Base-by-base conservation (phyloP, 2,329 filamentous ascomycete species). In the Aspergillus glaucus region DNA sequence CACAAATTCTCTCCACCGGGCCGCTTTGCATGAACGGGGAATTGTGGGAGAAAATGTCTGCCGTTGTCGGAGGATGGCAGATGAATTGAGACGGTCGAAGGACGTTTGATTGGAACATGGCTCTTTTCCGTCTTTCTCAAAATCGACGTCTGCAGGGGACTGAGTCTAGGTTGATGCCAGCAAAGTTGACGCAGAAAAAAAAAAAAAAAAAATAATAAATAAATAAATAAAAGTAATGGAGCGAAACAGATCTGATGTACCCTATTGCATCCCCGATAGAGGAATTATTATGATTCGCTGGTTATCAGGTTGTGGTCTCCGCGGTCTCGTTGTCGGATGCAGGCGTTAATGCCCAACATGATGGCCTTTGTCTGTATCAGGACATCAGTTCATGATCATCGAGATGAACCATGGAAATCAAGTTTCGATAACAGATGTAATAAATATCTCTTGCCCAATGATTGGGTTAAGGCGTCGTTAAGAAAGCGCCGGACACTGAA, bases 221-320 rank as follows among this genome's bases (percentile, higher is more conserved):
- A n/a, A n/a, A n/a, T n/a, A 36, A 36, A 12, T 28, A 57, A 51
- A 47, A 39, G 36, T 17, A 19, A 28, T 3, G 17, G 39, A 41
- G n/a, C 10, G 3, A 41, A 41, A 21, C 39, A 19, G 39, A 22
- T 22, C 39, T 41, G 12, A 41, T 30, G 21, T 15, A 44, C n/a
- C 50, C 53, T 51, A 55, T 49, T 45, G 41, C 41, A 49, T 41
- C 44, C 51, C 36, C 44, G 30, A 45, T 17, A 28, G 12, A 45
- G 48, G 40, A 45, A 46, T 37, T 15, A 40, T 39, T 30, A 42
- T 65, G 64, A 67, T 67, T 69, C 61, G 66, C 55, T 59, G 9
- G 62, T 62, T 60, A 61, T 54, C 56, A 48, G 58, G 51, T 60
- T 14, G 14, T 30, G 14, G 50, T 53, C 59, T 63, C 51, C 51